Evolutionary conservation across 768 basidiomycete species (phyloP).

Genomic region (Suillus discolor): DNA sequence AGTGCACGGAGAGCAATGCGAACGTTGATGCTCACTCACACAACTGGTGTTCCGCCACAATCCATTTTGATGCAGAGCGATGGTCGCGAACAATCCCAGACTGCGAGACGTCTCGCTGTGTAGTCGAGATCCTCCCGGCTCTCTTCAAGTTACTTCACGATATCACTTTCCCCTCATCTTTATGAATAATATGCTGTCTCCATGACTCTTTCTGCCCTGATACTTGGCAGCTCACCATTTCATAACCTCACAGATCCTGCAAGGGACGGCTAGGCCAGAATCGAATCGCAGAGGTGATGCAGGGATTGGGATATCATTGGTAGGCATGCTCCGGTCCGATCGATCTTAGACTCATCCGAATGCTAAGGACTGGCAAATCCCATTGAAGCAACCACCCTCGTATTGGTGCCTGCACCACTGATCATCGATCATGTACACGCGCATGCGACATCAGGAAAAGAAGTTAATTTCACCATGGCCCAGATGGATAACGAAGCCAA

Average conservation of each 20-base stretch:
- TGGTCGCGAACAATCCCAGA: background rate
- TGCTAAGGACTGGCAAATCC: background rate
- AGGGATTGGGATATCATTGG: background rate
- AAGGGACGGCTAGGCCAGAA: background rate
- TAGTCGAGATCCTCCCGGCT: too few species aligned
- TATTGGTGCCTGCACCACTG: background rate
- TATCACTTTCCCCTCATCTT: background rate
- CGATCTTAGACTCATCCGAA: background rate
- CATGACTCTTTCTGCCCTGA: slow-evolving; percentile 1
- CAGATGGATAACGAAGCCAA: background rate
- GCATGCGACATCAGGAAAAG: background rate
- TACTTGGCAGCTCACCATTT: background rate
- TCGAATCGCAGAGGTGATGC: background rate
- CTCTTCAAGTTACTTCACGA: background rate
- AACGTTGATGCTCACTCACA: background rate
- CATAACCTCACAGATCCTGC: background rate
- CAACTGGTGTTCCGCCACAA: background rate
- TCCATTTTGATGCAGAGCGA: background rate
- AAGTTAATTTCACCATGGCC: background rate
- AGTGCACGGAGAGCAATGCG: background rate
- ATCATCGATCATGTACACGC: background rate
- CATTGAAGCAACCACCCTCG: background rate
- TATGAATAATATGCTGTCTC: background rate
- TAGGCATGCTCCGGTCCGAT: background rate
- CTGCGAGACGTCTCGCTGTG: background rate